Base-by-base conservation (phyloP, 352 stramenopile genomes). In the Phytophthora niederhauseri region DNA sequence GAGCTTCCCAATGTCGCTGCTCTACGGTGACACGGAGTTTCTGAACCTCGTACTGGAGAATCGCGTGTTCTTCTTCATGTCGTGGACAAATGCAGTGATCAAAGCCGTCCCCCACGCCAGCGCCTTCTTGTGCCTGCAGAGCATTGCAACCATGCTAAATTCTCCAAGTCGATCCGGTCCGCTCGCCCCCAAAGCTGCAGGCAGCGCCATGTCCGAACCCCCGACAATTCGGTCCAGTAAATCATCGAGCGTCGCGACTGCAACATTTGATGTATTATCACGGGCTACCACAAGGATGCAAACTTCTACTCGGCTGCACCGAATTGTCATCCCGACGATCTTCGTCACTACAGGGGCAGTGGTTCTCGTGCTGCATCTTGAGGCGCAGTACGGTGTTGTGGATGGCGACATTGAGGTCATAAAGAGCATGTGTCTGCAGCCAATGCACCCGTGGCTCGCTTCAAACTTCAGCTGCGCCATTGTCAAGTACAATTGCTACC, bases 371-470 rank as follows among this genome's bases (percentile, higher is more conserved):
- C 20, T 67, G 4, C 60, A 67, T 26, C 34, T 67, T 4, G 4
- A 17, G 15, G 60, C 60, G 9, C 60, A 60, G 3, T 26, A 53
- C 24, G 24, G 20, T 7, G 17, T 4, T 24, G 19, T 38, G 15
- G 30, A 34, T 46, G 36, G 24, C 1, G 38, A 59, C 17, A 34
- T 45, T 2, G 22, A 53, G 15, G 30, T 9, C 19, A 51, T 57
- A 7, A 28, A 31, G 20, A 61, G n/a, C 5, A 53, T 64, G 12
- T 87, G 79, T 43, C 54, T 63, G 14, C 68, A 81, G 22, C 50
- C 6, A 14, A 73, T 82, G 49, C 65, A 67, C 7, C 72, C 76
- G 24, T 87, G 79, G 79, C 76, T 87, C 17, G 62, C 67, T 2
- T 56, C 50, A 41, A 74, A 82, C 19, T 65, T 72, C 11, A 71